Evolutionary conservation across 148 eudicot species (phyloP).

Genomic region (Rhododendron williamsianum): DNA sequence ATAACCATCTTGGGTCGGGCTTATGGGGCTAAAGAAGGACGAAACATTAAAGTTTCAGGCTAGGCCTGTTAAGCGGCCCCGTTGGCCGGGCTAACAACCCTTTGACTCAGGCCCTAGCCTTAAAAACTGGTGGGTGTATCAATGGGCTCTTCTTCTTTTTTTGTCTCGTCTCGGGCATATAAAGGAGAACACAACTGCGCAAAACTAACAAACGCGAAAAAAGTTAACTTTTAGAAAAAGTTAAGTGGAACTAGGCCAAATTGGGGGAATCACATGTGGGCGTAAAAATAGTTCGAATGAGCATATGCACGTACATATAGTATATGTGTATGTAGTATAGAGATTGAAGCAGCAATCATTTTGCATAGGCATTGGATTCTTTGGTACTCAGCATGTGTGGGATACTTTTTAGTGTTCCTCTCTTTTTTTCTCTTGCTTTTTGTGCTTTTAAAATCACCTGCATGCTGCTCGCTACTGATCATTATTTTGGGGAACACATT

Average conservation of each 20-base stretch:
- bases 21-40: background rate
- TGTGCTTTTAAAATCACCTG: background rate
- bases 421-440: background rate
- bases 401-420: too few species aligned
- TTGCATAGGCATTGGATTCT: slow-evolving; percentile 7
- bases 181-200: background rate
- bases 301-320: too few species aligned
- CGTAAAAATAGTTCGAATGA: too few species aligned
- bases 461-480: background rate
- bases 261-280: background rate
- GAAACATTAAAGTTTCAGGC: background rate
- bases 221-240: too few species aligned
- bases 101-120: background rate
- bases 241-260: too few species aligned
- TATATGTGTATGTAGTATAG: background rate
- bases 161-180: background rate
- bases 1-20: background rate
- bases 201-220: background rate
- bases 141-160: background rate
- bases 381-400: background rate
- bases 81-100: background rate
- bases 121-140: background rate
- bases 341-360: background rate
- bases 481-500: background rate
- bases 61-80: background rate